A percentile compares a stretch with the other conserved stretches of the same genome.
These are phyloP conservation scores for Penicillium silybi DNA, from an alignment of 495 filamentous ascomycete genomes.

Conservation along the genomic window DNA sequence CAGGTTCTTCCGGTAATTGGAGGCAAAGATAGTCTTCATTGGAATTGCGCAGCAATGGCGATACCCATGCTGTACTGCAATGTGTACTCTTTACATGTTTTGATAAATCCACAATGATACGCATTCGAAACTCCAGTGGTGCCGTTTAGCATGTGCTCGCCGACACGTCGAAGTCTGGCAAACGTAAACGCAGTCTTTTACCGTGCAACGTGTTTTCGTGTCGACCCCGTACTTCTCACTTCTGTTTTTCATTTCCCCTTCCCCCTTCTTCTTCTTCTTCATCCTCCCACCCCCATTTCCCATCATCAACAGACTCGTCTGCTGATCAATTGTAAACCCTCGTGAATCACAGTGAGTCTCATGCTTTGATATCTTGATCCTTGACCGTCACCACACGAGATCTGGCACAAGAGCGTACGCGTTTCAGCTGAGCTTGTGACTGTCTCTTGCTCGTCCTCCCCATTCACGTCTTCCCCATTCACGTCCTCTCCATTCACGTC, in stretches of 20 bases:
- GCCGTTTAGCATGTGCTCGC: neutral
- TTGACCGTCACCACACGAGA: neutral
- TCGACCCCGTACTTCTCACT: neutral
- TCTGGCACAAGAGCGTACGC: neutral
- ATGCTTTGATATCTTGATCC: neutral
- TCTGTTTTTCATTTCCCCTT: neutral
- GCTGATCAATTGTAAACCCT: neutral
- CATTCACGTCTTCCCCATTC: neutral
- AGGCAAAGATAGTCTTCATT: neutral
- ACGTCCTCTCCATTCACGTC: neutral
- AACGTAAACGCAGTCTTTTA: neutral
- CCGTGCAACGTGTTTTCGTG: neutral
- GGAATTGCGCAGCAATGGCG: neutral
- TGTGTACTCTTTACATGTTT: constrained; percentile 7
- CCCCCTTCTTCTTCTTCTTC: neutral
- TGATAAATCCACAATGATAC: neutral
- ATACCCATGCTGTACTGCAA: neutral
- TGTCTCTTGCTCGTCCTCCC: neutral
- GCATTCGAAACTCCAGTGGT: neutral
- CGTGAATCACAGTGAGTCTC: neutral
- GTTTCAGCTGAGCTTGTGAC: no score
- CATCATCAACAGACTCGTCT: neutral
- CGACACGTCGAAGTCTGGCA: neutral
- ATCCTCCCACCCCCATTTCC: neutral
- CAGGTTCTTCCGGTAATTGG: constrained; percentile 64